A percentile compares a stretch with the other conserved stretches of the same genome.
These are phyloP conservation scores for Metroxylon sagu DNA, from an alignment of 176 grass and related monocot genomes.

Conservation along the genomic window DNA sequence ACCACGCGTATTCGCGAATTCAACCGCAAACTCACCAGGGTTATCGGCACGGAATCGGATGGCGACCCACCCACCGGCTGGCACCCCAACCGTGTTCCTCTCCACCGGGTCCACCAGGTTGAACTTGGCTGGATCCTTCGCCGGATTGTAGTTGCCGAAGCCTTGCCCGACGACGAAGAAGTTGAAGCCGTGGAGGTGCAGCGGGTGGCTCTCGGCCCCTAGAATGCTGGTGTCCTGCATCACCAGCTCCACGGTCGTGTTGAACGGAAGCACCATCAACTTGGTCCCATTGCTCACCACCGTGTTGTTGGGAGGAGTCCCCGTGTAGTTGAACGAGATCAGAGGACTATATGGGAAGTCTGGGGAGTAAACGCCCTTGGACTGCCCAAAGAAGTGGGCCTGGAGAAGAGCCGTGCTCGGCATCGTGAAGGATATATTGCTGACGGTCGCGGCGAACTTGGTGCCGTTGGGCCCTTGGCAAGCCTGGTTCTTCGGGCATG, in stretches of 20 bases:
- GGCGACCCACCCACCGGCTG: constrained; percentile 1
- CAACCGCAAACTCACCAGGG: neutral
- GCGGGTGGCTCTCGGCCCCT: constrained; percentile 5
- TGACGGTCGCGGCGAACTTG: constrained; percentile 48
- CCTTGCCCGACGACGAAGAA: constrained; percentile 7
- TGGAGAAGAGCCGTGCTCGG: constrained; percentile 57
- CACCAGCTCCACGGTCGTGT: constrained; percentile 48
- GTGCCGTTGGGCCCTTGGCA: constrained; percentile 73
- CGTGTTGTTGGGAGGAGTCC: constrained; percentile 52
- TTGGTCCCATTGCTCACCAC: constrained; percentile 43
- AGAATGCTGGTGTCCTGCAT: constrained; percentile 13
- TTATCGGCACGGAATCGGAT: constrained; percentile 5
- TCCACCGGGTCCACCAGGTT: constrained; percentile 10
- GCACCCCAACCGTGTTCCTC: constrained; percentile 5
- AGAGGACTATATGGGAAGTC: constrained; percentile 47
- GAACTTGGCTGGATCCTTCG: neutral
- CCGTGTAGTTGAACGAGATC: constrained; percentile 64
- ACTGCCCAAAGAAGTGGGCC: constrained; percentile 61
- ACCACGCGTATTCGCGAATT: no score
- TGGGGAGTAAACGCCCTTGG: constrained; percentile 35
- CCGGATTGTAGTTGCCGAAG: constrained; percentile 1
- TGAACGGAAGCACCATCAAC: constrained; percentile 48
- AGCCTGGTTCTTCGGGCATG: constrained; percentile 46
- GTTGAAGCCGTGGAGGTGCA: constrained; percentile 14
- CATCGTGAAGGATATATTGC: constrained; percentile 61